Evolutionary conservation across 2,329 filamentous ascomycete genomes (phyloP).

Genomic region (Reticulascus tulasneorum): DNA sequence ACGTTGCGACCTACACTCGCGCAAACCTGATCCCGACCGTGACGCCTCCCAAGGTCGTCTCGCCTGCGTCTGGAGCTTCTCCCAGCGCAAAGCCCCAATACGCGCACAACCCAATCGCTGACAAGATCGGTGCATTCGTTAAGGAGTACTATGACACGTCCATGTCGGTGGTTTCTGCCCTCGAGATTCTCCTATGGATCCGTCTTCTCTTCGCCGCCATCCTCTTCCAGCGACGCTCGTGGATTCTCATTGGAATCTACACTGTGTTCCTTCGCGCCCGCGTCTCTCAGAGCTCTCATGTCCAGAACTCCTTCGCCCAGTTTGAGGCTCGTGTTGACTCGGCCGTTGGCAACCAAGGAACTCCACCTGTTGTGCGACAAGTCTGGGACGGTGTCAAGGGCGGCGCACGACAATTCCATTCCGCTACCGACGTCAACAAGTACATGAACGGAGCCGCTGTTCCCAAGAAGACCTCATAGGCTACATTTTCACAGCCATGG

Average conservation of each 20-base stretch:
- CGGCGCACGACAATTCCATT: conserved; percentile 67
- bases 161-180: conserved; percentile 86
- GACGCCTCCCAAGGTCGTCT: conserved; percentile 57
- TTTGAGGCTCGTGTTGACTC: conserved; percentile 75
- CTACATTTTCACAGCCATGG: too few relatives aligned
- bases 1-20: conserved; percentile 94
- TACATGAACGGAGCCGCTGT: conserved; percentile 58
- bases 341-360: conserved; percentile 79
- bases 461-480: conserved; percentile 44
- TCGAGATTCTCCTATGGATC: conserved; percentile 85
- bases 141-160: conserved; percentile 97
- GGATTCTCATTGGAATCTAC: conserved; percentile 83
- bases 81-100: conserved; percentile 53
- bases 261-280: conserved; percentile 88
- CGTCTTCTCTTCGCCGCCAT: conserved; percentile 77
- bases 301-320: conserved; percentile 76
- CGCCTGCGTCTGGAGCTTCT: conserved; percentile 51
- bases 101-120: conserved; percentile 60
- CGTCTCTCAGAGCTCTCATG: conserved; percentile 84
- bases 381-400: conserved; percentile 79
- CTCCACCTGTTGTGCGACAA: conserved; percentile 73
- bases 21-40: conserved; percentile 88
- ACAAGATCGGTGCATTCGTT: conserved; percentile 86
- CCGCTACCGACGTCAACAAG: conserved; percentile 72
- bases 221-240: conserved; percentile 85